Base-by-base conservation (phyloP, 2,329 filamentous ascomycete genomes). In the Paraphoma sp. region DNA sequence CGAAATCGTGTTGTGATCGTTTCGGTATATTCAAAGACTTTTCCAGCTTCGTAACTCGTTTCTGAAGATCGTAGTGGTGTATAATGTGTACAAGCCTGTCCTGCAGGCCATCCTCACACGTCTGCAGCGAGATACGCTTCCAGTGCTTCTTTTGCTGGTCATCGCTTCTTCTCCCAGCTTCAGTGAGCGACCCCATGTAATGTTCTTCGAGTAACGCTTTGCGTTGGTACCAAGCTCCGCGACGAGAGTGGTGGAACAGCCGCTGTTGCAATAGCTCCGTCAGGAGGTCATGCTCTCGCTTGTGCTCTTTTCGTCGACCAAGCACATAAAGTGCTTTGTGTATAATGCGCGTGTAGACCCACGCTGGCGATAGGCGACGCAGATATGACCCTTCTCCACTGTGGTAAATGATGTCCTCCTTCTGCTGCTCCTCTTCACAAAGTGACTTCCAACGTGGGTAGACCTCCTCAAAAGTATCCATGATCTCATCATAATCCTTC, bases 171-270 rank as follows among this genome's bases (percentile, higher is more conserved):
- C 61, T 65, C 36, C 60, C 67, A 5, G 60, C 12, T 7, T 69
- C 56, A 2, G 58, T 63, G 3, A 75, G 56, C 11, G 58, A 30
- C 81, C 87, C 84, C 91, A 98, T 93, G 75, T 99, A 98, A 72
- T 96, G 93, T 74, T 99, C 95, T 79, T 99, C 95, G 1, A 99
- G 77, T 1, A 99, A 80, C 1, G 94, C 95, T 77, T 96, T 97
- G 17, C 95, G 90, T 71, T 97, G 93, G 73, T 98, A 98, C 95
- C 95, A 99, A 0, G 88, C 87, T 0, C 95, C 95, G 42, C 95
- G 86, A 29, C 93, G 86, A 1, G 93, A 87, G 43, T 90, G 83
- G 68, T 98, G 93, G 68, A 98, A 98, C 0, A 97, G 83, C 4
- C 85, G 85, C 72, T 99, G 95, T 3, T 79, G 79, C 0, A 99